Evolutionary conservation across 208 protist species (phyloP).

Genomic region (Acanthamoeba royreba): DNA sequence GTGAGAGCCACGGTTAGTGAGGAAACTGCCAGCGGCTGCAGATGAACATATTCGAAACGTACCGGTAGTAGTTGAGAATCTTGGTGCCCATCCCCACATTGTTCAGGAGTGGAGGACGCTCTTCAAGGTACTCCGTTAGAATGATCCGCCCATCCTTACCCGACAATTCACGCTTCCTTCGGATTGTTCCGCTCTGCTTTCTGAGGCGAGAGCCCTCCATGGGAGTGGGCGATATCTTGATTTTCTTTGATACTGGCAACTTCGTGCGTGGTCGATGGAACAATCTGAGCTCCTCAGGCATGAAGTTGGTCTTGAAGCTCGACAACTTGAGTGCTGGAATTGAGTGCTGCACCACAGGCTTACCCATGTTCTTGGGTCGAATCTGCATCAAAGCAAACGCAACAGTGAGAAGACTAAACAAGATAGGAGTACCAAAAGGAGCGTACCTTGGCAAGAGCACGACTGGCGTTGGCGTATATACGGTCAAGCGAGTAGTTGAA

Average conservation of each 20-base stretch:
- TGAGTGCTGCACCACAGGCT: slow-evolving; percentile 40
- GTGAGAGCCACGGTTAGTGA: background rate
- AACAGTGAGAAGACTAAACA: background rate
- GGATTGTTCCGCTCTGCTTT: background rate
- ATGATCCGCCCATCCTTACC: slow-evolving; percentile 59
- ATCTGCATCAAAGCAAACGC: background rate
- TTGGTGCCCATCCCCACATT: slow-evolving; percentile 64
- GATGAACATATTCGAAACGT: background rate
- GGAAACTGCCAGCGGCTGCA: background rate
- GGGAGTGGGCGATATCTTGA: background rate
- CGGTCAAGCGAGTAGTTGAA: slow-evolving; percentile 44
- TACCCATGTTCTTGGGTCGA: slow-evolving; percentile 38
- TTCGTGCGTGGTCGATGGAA: slow-evolving; percentile 35
- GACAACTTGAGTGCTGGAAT: slow-evolving; percentile 31
- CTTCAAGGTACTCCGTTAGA: slow-evolving; percentile 66
- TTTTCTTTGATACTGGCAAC: background rate
- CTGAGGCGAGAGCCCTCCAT: background rate
- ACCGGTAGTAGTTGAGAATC: slow-evolving; percentile 59
- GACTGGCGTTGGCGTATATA: background rate
- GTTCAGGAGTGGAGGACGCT: slow-evolving; percentile 51
- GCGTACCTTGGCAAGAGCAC: background rate
- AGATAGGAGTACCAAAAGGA: background rate
- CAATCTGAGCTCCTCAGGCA: background rate
- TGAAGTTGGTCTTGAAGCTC: slow-evolving; percentile 35
- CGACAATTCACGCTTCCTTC: background rate